Evolutionary conservation across 2,329 filamentous ascomycete species (phyloP), one percentile per base, ranked within the genome.

Genomic region (Lizonia empirigonia): DNA sequence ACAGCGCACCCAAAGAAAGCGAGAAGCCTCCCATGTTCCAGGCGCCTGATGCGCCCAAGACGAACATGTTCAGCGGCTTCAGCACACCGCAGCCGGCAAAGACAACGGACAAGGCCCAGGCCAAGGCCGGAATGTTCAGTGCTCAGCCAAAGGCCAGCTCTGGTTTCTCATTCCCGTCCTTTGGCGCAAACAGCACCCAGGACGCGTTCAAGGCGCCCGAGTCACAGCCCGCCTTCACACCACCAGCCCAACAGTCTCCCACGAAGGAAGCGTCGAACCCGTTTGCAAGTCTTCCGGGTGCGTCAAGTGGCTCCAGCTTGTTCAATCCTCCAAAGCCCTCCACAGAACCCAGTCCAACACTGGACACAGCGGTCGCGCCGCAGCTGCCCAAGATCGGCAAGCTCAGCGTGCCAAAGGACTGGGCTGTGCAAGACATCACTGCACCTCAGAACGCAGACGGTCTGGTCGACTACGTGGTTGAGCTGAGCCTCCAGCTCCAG

Each of bases 361-460:
- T 37, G 15, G 39, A 53, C 35, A 36, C 50, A 10, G 22, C 53
- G 7, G 51, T 52, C 7, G 23, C 54, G 9, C 35, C 51, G 7
- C 54, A 65, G 7, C 32, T 59, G 33, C 62, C 65, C 9, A 66
- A 56, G 29, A 53, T 70, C 27, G 58, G 62, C 9, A 70, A 62
- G 41, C 60, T 59, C 3, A 58, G 58, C 23, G 60, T 67, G 16
- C 65, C 65, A 2, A 58, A 61, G 35, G 59, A 59, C 13, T 70
- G 68, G 69, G 52, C 51, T 33, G 34, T 56, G 4, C 38, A 60
- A 7, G 53, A 51, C 16, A 24, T 53, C 19, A 23, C 48, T 8
- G 48, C 38, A 8, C 38, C 49, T n/a, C 52, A 56, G 15, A 34
- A 41, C 10, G 20, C 54, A 16, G 58, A 65, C 19, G 52, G 50